Conservation (phyloP, 164 flowering plant species). For the Warburgia ugandensis region DNA sequence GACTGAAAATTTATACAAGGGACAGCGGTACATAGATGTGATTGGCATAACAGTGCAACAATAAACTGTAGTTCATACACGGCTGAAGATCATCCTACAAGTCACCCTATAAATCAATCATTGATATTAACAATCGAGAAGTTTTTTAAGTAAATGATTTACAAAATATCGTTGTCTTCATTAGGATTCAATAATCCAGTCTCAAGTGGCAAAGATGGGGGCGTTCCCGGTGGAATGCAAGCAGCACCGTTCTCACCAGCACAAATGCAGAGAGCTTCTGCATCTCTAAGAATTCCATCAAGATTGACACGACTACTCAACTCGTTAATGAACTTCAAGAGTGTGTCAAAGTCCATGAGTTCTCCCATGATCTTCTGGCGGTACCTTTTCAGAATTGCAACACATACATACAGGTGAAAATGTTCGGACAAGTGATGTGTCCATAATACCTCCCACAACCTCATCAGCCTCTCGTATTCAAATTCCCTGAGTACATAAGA, state of each 20-base stretch:
- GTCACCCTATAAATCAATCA: too few species aligned
- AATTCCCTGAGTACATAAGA: conserved; percentile 91
- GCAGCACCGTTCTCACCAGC: conserved; percentile 96
- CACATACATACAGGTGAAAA: conserved; percentile 80
- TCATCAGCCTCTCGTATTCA: conserved; percentile 70
- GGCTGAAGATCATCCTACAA: too few species aligned
- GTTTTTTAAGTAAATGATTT: too few species aligned
- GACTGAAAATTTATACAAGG: too few species aligned
- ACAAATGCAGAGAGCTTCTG: conserved; percentile 93
- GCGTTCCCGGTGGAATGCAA: conserved; percentile 95
- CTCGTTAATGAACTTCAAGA: conserved; percentile 90
- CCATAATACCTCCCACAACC: conserved; percentile 95
- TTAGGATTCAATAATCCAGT: conserved; percentile 16
- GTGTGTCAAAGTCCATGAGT: conserved; percentile 95
- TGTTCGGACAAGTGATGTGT: conserved; percentile 88
- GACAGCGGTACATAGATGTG: too few species aligned
- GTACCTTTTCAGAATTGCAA: conserved; percentile 76
- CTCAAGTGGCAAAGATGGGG: conserved; percentile 83
- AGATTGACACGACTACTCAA: conserved; percentile 79
- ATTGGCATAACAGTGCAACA: too few species aligned
- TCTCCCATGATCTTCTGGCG: conserved; percentile 86
- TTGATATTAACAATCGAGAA: too few species aligned
- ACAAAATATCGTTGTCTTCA: conserved; percentile 8
- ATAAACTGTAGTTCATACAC: too few species aligned
- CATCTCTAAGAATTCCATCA: conserved; percentile 67